Base-by-base conservation (phyloP, 2,329 filamentous ascomycete genomes). In the Penicillium sclerotiorum region DNA sequence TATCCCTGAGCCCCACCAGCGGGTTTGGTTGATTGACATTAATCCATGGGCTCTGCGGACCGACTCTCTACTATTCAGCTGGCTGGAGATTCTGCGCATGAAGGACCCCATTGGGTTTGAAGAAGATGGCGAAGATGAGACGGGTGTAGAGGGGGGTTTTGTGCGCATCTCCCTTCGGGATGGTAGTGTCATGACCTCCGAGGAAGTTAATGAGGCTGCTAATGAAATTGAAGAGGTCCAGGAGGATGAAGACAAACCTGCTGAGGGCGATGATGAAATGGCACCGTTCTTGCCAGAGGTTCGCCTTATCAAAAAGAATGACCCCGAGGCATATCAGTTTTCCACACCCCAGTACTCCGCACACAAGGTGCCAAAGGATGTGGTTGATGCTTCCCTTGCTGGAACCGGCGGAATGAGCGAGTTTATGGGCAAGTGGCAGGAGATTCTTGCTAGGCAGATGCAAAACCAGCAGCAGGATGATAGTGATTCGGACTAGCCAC, bases 1-100 rank as follows among this genome's bases (percentile, higher is more conserved):
- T 65, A 81, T 99, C 1, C 92, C 93, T 62, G 76, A 81, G 63
- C 71, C 87, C 1, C 81, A 95, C 47, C 84, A 89, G 41, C 80
- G 83, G 40, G 89, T 95, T 2, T 88, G 91, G 75, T 77, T 99
- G 9, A 87, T 99, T 41, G 94, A 99, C 67, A 88, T 99, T 64
- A 97, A 97, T 64, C 90, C 94, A 0, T 99, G 93, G 90, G 93
- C 93, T 1, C 82, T 85, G 35, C 80, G 90, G 52, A 99, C 94
- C 0, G 94, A 99, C 73, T 87, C 89, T 4, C 72, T 97, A 37
- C 77, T 96, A 1, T 99, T 96, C 68, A 87, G 85, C 36, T 99
- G 94, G 94, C 69, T 87, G 53, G 93, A 97, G 73, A 78, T 99
- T 33, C 76, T 97, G 50, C 84, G 82, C 0, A 81, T 90, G 74